phyloP scores from a whole-genome alignment of 2,329 filamentous ascomycete genomes.

The Fusarium domesticum region DNA sequence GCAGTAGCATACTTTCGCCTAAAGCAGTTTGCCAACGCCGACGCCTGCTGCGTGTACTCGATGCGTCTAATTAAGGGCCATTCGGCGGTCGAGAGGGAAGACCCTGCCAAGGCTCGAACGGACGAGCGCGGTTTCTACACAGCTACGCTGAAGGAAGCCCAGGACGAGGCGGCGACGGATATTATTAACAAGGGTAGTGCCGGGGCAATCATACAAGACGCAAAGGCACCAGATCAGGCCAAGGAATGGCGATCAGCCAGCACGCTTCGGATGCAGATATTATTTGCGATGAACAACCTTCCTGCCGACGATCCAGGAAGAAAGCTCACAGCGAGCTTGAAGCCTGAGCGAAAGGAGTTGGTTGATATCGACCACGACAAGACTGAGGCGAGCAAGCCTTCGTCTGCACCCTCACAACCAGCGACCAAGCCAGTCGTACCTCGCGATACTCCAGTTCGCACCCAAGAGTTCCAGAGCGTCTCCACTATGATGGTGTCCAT shows the following conservation, averaged over 20 bases:
- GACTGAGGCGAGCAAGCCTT: neutral
- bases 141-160: constrained; percentile 34
- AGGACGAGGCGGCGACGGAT: constrained; percentile 31
- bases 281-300: constrained; percentile 44
- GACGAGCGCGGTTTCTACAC: constrained; percentile 49
- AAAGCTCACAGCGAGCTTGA: constrained; percentile 40
- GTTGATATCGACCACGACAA: constrained; percentile 15
- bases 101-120: constrained; percentile 31
- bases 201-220: constrained; percentile 2
- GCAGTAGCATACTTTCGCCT: constrained; percentile 70
- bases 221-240: constrained; percentile 7
- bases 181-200: constrained; percentile 26
- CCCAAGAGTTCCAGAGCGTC: constrained; percentile 39
- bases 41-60: constrained; percentile 63
- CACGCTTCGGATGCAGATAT: constrained; percentile 46
- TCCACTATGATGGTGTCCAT: constrained; percentile 38
- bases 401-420: constrained; percentile 1
- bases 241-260: constrained; percentile 41
- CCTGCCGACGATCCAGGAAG: constrained; percentile 44
- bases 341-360: constrained; percentile 34
- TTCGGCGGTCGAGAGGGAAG: constrained; percentile 32
- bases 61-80: constrained; percentile 38
- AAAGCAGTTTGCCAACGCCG: constrained; percentile 70
- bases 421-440: constrained; percentile 18
- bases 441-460: constrained; percentile 23